Evolutionary conservation across 176 grass and related monocot genomes (phyloP), one percentile per base, ranked within the genome.

Genomic region (Carex littledalei): DNA sequence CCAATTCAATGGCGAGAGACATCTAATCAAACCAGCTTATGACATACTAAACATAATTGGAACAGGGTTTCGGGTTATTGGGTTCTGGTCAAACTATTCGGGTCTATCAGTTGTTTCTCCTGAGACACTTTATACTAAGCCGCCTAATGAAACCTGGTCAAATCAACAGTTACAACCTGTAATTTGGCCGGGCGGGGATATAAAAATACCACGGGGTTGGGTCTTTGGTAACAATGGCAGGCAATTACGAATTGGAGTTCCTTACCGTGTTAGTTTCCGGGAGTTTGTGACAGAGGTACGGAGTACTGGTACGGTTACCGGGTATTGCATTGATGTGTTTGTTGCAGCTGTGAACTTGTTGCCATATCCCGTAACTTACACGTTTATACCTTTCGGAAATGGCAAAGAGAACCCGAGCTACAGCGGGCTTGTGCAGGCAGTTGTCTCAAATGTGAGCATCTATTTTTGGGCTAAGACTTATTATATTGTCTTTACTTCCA

Each of bases 281-380:
- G 86, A 94, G 56, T 97, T 97, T 67, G 88, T 94, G 17, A 87
- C 91, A 45, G 35, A 16, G 67, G 81, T 74, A 20, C 37, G 7
- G 52, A 63, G 65, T 45, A 91, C 87, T 26, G 91, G 69, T 62
- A 86, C 35, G 3, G 81, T 94, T 13, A 59, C 53, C 12, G 95
- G 95, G 39, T 91, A 87, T 81, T 97, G 95, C 79, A 90, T 97
- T 71, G 95, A 97, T 91, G 92, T 97, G 21, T 97, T 97, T 86
- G 66, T 86, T 88, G 92, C 95, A 86, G 92, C 95, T 86, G 70
- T 86, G 67, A 91, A 84, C 84, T 88, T 93, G 82, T 69, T 97
- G 49, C 89, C 65, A 8, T 97, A 97, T 85, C 90, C 95, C 67
- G 87, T 97, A 65, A 63, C 85, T 4, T 97, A 91, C 86, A 90